Evolutionary conservation across 1,284 basidiomycete genomes (phyloP), one percentile per base, ranked within the genome.

Genomic region (Ustilago hordei): DNA sequence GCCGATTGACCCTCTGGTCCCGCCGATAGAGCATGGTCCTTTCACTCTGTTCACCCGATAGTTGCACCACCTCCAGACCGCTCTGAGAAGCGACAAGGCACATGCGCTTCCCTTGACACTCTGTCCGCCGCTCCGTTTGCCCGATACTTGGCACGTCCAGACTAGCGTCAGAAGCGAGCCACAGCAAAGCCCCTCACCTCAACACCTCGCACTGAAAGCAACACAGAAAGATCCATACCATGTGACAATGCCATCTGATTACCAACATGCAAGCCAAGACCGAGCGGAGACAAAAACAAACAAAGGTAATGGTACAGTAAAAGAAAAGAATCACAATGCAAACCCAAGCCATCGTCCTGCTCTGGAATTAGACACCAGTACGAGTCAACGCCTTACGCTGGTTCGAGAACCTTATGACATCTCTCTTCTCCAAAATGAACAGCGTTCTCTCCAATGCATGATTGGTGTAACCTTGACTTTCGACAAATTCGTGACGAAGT

Each of bases 401-500:
- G 64, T 84, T 84, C 50, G 93, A 92, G 87, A 97, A 99, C 72
- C 95, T 89, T 55, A 99, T 90, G 15, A 98, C 91, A 86, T 99
- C 97, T 72, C 95, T 89, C 88, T 98, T 97, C 88, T 99, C 97
- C 86, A 99, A 84, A 55, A 99, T 90, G 85, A 91, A 98, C 72
- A 99, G 87, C 19, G 94, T 94, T 72, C 95, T 89, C 86, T 99
- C 97, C 34, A 99, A 89, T 17, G 96, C 94, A 87, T 98, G 95
- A 58, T 68, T 59, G 28, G 84, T 81, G 75, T 75, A 85, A 4
- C 94, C 93, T 86, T 98, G 95, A 79, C 93, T 91, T 8, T 91
- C 92, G 12, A 98, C 95, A 87, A 99, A 99, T 87, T 99, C 97
- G 77, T 92, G 91, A n/a, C 95, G 91, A 57, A 99, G 89, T 81